phyloP scores from a whole-genome alignment of 306 rosid species.

The Citrullus amarus region DNA sequence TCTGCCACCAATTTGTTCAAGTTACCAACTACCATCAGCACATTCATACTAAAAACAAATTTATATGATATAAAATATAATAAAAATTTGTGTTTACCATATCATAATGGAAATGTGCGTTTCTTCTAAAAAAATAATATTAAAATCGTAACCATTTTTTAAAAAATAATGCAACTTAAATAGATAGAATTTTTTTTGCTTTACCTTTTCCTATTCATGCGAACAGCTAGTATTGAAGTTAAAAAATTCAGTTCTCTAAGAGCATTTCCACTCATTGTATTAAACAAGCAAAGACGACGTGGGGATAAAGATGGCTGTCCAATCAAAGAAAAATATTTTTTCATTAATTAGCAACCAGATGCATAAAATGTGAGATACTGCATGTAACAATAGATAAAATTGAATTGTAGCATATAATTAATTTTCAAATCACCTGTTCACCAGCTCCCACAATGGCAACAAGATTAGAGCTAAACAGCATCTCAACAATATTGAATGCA shows the following conservation, averaged over 20 bases:
- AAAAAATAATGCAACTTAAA: neutral
- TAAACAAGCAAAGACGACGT: slow-evolving; percentile 87
- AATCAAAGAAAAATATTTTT: slow-evolving; percentile 8
- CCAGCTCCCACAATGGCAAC: slow-evolving; percentile 98
- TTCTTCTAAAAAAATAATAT: neutral
- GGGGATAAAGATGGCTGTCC: slow-evolving; percentile 85
- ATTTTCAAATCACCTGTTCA: slow-evolving; percentile 48
- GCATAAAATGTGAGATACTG: neutral
- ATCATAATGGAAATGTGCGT: neutral
- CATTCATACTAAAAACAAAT: neutral
- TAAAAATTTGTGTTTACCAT: neutral
- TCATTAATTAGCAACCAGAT: slow-evolving; percentile 5
- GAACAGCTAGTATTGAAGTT: slow-evolving; percentile 82
- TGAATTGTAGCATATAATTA: neutral
- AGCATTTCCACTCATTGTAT: slow-evolving; percentile 55
- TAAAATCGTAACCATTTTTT: neutral
- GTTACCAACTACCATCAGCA: neutral
- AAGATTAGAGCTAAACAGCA: slow-evolving; percentile 82
- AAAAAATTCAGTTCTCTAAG: slow-evolving; percentile 77
- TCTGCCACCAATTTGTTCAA: neutral
- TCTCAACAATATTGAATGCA: slow-evolving; percentile 73
- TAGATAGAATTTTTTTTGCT: neutral
- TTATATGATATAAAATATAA: neutral
- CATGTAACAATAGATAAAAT: neutral
- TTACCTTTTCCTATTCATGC: slow-evolving; percentile 78